These are phyloP conservation scores for Xylaria scruposa DNA, from an alignment of 495 filamentous ascomycete genomes.

Conservation along the genomic window DNA sequence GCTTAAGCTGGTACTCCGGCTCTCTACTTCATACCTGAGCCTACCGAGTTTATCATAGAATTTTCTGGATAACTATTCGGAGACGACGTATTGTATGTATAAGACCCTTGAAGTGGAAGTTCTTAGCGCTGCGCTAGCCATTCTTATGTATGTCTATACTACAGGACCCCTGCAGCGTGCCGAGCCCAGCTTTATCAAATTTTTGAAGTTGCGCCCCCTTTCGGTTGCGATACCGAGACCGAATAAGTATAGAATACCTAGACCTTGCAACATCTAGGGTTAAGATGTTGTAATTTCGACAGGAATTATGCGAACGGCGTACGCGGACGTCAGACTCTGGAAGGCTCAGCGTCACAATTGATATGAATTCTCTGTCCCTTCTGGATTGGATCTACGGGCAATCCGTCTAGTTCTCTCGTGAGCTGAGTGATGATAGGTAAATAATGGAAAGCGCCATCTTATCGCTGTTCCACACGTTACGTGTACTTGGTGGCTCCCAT, in stretches of 20 bases:
- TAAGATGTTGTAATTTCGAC: neutral
- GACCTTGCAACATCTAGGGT: constrained; percentile 7
- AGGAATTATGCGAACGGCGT: neutral
- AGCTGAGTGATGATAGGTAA: neutral
- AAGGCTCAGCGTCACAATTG: neutral
- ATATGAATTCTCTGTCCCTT: neutral
- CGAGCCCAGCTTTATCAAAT: constrained; percentile 15
- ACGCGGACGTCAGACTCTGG: neutral
- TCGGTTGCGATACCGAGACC: constrained; percentile 9
- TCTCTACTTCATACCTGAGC: neutral
- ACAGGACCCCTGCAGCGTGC: neutral
- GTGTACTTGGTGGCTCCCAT: constrained; percentile 10
- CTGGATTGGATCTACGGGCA: neutral
- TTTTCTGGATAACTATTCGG: too few relatives aligned
- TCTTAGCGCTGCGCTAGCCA: constrained; percentile 6
- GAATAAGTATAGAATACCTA: neutral
- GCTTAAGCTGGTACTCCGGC: neutral
- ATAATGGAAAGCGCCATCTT: neutral
- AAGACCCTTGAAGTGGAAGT: neutral
- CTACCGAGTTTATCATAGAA: neutral
- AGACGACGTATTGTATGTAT: neutral
- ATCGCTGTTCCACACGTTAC: constrained; percentile 6
- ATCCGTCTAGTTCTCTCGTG: neutral
- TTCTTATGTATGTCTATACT: neutral
- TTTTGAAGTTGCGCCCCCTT: constrained; percentile 2